Conservation (phyloP, 2,329 filamentous ascomycete genomes). For the Scedosporium aurantiacum region DNA sequence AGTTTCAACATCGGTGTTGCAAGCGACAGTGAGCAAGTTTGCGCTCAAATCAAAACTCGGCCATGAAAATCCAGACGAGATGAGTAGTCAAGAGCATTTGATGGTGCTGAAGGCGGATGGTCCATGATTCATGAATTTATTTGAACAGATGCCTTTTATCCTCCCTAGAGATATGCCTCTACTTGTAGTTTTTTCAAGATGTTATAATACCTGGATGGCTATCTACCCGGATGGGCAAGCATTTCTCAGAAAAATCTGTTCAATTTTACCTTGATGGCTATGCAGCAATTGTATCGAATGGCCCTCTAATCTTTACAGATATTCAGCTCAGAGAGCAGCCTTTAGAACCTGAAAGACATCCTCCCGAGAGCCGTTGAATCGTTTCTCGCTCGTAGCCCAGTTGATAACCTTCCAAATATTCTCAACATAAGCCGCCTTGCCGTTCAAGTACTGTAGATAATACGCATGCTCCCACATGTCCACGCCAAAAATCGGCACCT, state of each 20-base stretch:
- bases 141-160: too few relatives aligned
- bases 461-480: slow-evolving; percentile 96
- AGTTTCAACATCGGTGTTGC: not conserved
- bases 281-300: not conserved
- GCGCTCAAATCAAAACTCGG: slow-evolving; percentile 1
- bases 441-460: slow-evolving; percentile 73
- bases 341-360: slow-evolving; percentile 34
- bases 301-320: not conserved
- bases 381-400: slow-evolving; percentile 59
- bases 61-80: not conserved
- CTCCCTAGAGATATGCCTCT: too few relatives aligned
- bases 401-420: slow-evolving; percentile 73
- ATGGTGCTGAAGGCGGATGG: too few relatives aligned
- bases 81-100: not conserved
- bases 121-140: too few relatives aligned
- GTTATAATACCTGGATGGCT: not conserved
- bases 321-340: slow-evolving; percentile 20
- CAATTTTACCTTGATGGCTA: not conserved
- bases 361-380: slow-evolving; percentile 40
- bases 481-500: slow-evolving; percentile 63
- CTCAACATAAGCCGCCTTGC: slow-evolving; percentile 63
- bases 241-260: too few relatives aligned
- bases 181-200: too few relatives aligned
- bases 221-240: too few relatives aligned
- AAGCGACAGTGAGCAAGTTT: slow-evolving; percentile 3